Evolutionary conservation across 345 rosid species (phyloP), one percentile per base, ranked within the genome.

Genomic region (Physaria fendleri): DNA sequence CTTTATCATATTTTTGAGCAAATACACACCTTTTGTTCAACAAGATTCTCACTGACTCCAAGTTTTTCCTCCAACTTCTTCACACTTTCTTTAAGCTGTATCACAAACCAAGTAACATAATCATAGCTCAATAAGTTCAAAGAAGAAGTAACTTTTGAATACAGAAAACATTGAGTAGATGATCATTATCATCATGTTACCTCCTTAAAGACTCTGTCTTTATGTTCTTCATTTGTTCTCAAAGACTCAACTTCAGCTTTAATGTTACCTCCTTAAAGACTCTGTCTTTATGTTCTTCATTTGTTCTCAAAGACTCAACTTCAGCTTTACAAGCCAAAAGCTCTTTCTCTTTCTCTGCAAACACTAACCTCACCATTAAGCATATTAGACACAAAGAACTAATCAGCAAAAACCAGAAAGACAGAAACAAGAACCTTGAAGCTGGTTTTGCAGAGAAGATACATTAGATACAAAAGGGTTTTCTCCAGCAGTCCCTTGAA

Each of bases 401-500:
- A 44, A 53, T 39, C 29, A 16, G 18, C 35, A 11, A 40, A 40
- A 45, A 5, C 16, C 18, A 40, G 37, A 65, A 42, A 46, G 13
- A n/a, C n/a, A 64, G 59, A 23, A 71, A 20, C 21, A 48, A 24
- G 18, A 48, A 87, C 97, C 99, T 85, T 59, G 78, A 40, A 83
- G 79, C 53, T 80, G 81, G 78, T 81, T 89, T 12, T 85, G 87
- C 46, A 83, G 62, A 20, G 81, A 79, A 72, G 82, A 74, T 63
- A 78, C 82, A 71, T 93, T 84, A 32, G 81, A 56, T n/a, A 81
- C 84, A 62, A 83, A 60, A 73, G 92, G 99, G 68, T 79, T 82
- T 24, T 27, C 80, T 59, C 73, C 81, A 16, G 74, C 49, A 0
- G 65, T 59, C 76, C n/a, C n/a, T n/a, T n/a, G n/a, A n/a, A n/a